phyloP scores from a whole-genome alignment of 108 stramenopile species.

The Halocafeteria seosinensis region DNA sequence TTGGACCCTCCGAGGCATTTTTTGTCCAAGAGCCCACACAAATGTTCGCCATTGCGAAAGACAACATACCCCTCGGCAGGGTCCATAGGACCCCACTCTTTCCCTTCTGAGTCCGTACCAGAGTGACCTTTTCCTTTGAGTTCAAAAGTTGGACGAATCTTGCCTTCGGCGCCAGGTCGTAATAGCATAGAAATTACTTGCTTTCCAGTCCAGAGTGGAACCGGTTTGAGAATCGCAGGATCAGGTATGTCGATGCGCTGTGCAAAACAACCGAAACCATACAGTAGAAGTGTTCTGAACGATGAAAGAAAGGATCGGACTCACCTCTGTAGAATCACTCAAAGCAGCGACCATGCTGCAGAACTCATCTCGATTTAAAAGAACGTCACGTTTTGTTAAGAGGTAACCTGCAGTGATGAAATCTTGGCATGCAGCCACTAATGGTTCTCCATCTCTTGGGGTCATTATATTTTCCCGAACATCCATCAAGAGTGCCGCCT shows the following conservation, averaged over 20 bases:
- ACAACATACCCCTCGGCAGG: constrained; percentile 82
- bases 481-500: constrained; percentile 76
- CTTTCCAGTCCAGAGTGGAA: constrained; percentile 88
- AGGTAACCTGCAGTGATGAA: constrained; percentile 82
- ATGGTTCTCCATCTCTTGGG: constrained; percentile 88
- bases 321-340: constrained; percentile 69
- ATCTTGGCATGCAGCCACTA: constrained; percentile 85
- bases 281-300: too few relatives aligned
- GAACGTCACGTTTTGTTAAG: constrained; percentile 75
- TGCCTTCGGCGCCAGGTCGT: constrained; percentile 47
- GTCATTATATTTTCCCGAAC: constrained; percentile 83
- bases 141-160: constrained; percentile 64
- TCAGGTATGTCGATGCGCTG: constrained; percentile 69
- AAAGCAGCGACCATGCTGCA: constrained; percentile 65
- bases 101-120: constrained; percentile 33
- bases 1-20: constrained; percentile 88
- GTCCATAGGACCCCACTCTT: constrained; percentile 40
- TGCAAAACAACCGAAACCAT: too few relatives aligned
- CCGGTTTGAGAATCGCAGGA: constrained; percentile 75
- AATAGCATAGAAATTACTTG: constrained; percentile 67
- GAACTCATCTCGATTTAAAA: constrained; percentile 69
- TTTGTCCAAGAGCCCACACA: constrained; percentile 80
- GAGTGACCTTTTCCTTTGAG: constrained; percentile 76
- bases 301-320: too few relatives aligned
- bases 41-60: constrained; percentile 68